Percentiles rank a stretch among this genome's conserved stretches.
Evolutionary conservation across 2,329 filamentous ascomycete species (phyloP).

Genomic region (Gnomoniopsis sp.): DNA sequence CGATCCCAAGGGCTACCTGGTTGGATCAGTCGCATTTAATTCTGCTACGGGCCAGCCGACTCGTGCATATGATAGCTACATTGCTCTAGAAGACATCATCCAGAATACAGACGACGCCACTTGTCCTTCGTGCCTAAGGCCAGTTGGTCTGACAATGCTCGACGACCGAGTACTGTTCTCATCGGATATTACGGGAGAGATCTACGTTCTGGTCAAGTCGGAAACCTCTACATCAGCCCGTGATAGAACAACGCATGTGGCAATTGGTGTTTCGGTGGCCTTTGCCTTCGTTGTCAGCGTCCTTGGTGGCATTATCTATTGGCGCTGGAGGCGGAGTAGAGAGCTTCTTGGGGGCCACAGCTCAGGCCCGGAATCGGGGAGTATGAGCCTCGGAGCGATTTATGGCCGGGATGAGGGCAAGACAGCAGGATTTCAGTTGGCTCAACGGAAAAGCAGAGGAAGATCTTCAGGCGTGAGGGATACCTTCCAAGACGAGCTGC

Average conservation of each 20-base stretch:
- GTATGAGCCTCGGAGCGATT: neutral
- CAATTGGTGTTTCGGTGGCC: neutral
- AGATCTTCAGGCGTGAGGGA: neutral
- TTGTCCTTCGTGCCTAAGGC: conserved; percentile 62
- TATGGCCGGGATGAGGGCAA: neutral
- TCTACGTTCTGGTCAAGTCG: conserved; percentile 47
- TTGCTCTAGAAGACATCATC: conserved; percentile 50
- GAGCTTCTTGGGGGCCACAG: neutral
- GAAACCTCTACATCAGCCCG: neutral
- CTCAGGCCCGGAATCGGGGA: neutral
- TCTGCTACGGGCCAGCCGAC: conserved; percentile 36
- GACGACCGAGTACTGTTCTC: conserved; percentile 55
- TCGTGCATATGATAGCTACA: conserved; percentile 36
- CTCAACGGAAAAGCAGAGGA: neutral
- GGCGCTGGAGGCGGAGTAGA: neutral
- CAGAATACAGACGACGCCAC: conserved; percentile 47
- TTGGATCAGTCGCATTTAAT: conserved; percentile 38
- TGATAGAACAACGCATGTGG: neutral
- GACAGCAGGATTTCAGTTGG: neutral
- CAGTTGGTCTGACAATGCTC: conserved; percentile 54
- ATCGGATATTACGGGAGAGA: conserved; percentile 60
- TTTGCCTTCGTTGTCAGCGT: neutral
- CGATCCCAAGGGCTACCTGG: conserved; percentile 42
- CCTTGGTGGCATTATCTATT: neutral
- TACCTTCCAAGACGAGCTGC: neutral